Evolutionary conservation across 169 alveolate species (phyloP).

Genomic region (Plasmodium coatneyi): DNA sequence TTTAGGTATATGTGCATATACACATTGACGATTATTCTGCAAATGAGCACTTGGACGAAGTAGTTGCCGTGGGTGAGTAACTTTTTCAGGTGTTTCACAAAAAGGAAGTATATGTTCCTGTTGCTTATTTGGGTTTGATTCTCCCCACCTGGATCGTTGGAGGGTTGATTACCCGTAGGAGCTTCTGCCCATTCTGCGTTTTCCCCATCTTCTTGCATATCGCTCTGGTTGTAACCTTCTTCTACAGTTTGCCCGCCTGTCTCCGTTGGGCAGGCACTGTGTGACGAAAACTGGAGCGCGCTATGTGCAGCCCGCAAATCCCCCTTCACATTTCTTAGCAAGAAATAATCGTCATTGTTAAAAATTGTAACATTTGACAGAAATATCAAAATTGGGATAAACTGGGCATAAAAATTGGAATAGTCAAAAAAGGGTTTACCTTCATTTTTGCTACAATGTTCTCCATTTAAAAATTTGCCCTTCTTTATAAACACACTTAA

Average conservation of each 20-base stretch:
- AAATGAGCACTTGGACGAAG: slow-evolving; percentile 59
- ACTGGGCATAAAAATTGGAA: slow-evolving; percentile 67
- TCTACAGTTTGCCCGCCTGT: not conserved
- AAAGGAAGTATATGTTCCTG: slow-evolving; percentile 40
- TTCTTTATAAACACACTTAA: slow-evolving; percentile 57
- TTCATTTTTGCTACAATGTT: slow-evolving; percentile 1
- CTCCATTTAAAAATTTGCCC: slow-evolving; percentile 11
- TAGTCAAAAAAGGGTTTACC: slow-evolving; percentile 47
- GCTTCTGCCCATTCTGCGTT: not conserved
- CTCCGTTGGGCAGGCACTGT: not conserved
- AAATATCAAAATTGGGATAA: slow-evolving; percentile 70
- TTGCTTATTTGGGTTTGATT: slow-evolving; percentile 10
- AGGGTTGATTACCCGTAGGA: not conserved
- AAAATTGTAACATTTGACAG: slow-evolving; percentile 63
- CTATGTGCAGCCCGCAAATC: slow-evolving; percentile 14
- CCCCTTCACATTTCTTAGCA: slow-evolving; percentile 24
- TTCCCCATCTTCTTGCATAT: not conserved
- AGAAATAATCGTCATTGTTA: slow-evolving; percentile 72
- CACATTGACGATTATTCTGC: slow-evolving; percentile 61
- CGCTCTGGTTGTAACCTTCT: not conserved
- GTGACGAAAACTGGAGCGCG: not conserved
- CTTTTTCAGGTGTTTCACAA: slow-evolving; percentile 38
- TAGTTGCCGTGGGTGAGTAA: slow-evolving; percentile 52
- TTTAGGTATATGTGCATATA: slow-evolving; percentile 73
- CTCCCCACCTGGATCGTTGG: not conserved